Evolutionary conservation across 2,329 filamentous ascomycete species (phyloP), one percentile per base, ranked within the genome.

Genomic region (Colletotrichum chlorophyti): DNA sequence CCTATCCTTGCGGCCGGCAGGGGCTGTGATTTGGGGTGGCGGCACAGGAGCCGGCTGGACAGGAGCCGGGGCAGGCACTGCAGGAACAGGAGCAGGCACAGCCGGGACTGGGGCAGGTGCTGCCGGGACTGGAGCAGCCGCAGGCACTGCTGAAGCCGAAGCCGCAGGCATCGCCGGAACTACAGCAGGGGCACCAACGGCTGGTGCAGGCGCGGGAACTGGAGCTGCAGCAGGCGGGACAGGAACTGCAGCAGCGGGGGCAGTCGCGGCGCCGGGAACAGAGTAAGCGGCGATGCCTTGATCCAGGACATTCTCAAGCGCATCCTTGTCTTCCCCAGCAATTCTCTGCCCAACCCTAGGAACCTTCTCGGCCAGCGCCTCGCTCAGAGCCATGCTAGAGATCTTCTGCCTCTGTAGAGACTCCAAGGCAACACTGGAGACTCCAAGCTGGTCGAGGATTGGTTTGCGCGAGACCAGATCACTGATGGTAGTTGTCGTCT

Each of bases 291-390:
- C 50, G 61, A 69, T 66, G 8, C 61, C 66, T 12, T 58, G 38
- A 14, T 66, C 54, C 23, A 69, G 53, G 26, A 55, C 60, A 3
- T 58, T 55, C 58, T 63, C 63, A 41, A 68, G 64, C 58, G 68
- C 58, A 26, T 34, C 46, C 15, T 65, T 64, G 41, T 59, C 57
- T 19, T 66, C 58, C 49, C 66, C 61, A 14, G 67, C 66, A 47
- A 68, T 68, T 26, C 61, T 45, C 60, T 68, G 65, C 29, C 66
- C 66, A 31, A 66, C 59, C 17, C 62, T 60, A 24, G 67, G 66
- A 11, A 68, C 63, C 60, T 68, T 69, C 53, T 60, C 53, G 23
- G 66, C 64, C 29, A 69, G 62, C 19, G 65, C 65, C 15, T 60
- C 53, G 21, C 64, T 65, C n/a, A 69, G 61, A 2, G 58, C 66